A percentile compares a stretch with the other conserved stretches of the same genome.
Evolutionary conservation across 129 eudicot genomes (phyloP).

Genomic region (Chrysanthemum seticuspe): DNA sequence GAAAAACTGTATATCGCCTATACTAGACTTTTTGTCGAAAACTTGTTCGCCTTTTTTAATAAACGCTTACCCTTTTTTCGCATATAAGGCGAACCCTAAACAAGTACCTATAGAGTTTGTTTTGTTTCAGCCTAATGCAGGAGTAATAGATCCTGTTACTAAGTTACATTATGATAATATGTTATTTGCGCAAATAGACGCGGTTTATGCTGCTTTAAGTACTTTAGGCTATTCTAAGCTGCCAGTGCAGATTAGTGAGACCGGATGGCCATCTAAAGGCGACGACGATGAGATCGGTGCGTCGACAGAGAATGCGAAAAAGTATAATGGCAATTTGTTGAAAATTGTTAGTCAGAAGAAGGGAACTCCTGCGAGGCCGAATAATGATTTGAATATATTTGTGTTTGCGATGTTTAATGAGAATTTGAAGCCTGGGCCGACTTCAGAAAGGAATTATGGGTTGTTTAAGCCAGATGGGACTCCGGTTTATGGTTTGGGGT

Average conservation of each 20-base stretch:
- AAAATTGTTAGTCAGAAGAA: conserved; percentile 59
- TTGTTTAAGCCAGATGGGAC: conserved; percentile 87
- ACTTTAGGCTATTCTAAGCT: conserved; percentile 51
- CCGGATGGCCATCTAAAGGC: conserved; percentile 97
- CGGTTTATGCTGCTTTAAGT: conserved; percentile 62
- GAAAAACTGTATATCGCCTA: conserved; percentile 40
- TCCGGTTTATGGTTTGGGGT: conserved; percentile 64
- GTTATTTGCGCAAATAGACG: conserved; percentile 86
- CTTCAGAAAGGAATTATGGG: conserved; percentile 88
- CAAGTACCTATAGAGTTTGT: conserved; percentile 73
- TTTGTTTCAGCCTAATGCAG: conserved; percentile 58
- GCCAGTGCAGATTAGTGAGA: conserved; percentile 76
- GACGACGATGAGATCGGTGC: conserved; percentile 79
- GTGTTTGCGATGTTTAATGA: conserved; percentile 89
- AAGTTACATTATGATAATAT: conserved; percentile 73
- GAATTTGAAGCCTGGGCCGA: conserved; percentile 91
- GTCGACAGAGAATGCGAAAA: conserved; percentile 72
- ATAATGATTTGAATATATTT: conserved; percentile 55
- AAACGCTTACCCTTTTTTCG: conserved; percentile 88
- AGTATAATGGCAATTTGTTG: conserved; percentile 72
- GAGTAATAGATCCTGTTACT: conserved; percentile 47
- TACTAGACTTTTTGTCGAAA: conserved; percentile 62
- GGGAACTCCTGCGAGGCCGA: conserved; percentile 88
- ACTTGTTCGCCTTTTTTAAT: conserved; percentile 75
- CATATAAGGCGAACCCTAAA: conserved; percentile 66